These are phyloP conservation scores for Mariannaea elegans DNA, from an alignment of 2,329 filamentous ascomycete species.

Conservation along the genomic window DNA sequence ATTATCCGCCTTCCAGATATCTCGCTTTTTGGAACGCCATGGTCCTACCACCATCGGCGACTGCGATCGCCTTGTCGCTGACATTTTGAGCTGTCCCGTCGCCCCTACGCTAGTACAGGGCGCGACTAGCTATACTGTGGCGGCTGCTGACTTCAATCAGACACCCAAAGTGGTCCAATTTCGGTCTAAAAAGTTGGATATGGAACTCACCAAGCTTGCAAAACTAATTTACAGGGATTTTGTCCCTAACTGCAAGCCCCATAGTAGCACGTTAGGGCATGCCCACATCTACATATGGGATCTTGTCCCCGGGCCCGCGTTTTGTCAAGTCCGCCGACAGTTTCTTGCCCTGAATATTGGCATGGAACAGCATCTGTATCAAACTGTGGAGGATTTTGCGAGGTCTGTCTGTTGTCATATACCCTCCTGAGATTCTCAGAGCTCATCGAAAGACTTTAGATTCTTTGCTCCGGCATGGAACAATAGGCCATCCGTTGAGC, in stretches of 20 bases:
- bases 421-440: neutral
- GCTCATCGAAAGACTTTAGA: slow-evolving; percentile 10
- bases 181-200: slow-evolving; percentile 19
- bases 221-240: slow-evolving; percentile 21
- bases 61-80: slow-evolving; percentile 21
- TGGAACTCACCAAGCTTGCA: slow-evolving; percentile 22
- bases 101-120: slow-evolving; percentile 30
- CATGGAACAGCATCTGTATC: slow-evolving; percentile 18
- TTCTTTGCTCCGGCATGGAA: slow-evolving; percentile 33
- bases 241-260: slow-evolving; percentile 17
- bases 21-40: slow-evolving; percentile 18
- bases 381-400: slow-evolving; percentile 24
- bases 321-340: slow-evolving; percentile 21
- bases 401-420: slow-evolving; percentile 12
- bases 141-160: neutral
- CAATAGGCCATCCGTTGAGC: slow-evolving; percentile 5
- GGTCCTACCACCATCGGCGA: slow-evolving; percentile 14
- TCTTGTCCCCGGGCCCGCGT: slow-evolving; percentile 22
- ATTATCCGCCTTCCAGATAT: slow-evolving; percentile 20
- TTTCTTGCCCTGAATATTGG: neutral
- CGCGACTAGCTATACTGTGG: slow-evolving; percentile 31
- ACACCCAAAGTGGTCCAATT: slow-evolving; percentile 29
- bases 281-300: slow-evolving; percentile 26
- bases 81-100: slow-evolving; percentile 17
- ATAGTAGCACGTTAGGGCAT: slow-evolving; percentile 12